Evolutionary conservation across 805 yeast species (phyloP).

Genomic region (Spencermartinsiella europaea): DNA sequence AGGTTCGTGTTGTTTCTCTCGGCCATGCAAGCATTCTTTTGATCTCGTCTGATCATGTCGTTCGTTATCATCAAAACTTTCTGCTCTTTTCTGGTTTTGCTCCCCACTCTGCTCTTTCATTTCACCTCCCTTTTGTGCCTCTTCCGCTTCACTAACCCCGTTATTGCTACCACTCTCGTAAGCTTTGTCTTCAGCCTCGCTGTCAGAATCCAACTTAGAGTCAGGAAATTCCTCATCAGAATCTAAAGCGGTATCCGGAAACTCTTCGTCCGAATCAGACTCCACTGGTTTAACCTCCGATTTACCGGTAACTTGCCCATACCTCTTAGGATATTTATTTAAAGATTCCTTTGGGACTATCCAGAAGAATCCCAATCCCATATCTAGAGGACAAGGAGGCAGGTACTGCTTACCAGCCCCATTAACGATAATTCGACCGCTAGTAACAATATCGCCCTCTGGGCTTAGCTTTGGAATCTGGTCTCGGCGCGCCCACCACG

Average conservation of each 20-base stretch:
- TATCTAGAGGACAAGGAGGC: slow-evolving; percentile 71
- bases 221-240: slow-evolving; percentile 29
- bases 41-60: neutral
- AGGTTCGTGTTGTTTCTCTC: neutral
- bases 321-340: neutral
- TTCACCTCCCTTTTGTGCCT: neutral
- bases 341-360: slow-evolving; percentile 50
- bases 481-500: slow-evolving; percentile 76
- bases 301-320: slow-evolving; percentile 11
- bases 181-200: slow-evolving; percentile 3
- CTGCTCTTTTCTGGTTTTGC: too few relatives aligned
- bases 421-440: slow-evolving; percentile 56
- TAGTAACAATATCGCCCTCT: slow-evolving; percentile 49
- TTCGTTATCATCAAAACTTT: neutral
- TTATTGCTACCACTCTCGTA: slow-evolving; percentile 5
- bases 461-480: slow-evolving; percentile 56
- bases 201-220: slow-evolving; percentile 22
- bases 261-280: slow-evolving; percentile 25
- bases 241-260: slow-evolving; percentile 24
- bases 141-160: slow-evolving; percentile 2
- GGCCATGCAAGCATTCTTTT: neutral
- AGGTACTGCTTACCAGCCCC: slow-evolving; percentile 50
- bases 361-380: slow-evolving; percentile 88
- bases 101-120: neutral
- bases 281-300: slow-evolving; percentile 20